These are phyloP conservation scores for Arthrobotrys conoides DNA, from an alignment of 2,329 filamentous ascomycete genomes.

Conservation along the genomic window DNA sequence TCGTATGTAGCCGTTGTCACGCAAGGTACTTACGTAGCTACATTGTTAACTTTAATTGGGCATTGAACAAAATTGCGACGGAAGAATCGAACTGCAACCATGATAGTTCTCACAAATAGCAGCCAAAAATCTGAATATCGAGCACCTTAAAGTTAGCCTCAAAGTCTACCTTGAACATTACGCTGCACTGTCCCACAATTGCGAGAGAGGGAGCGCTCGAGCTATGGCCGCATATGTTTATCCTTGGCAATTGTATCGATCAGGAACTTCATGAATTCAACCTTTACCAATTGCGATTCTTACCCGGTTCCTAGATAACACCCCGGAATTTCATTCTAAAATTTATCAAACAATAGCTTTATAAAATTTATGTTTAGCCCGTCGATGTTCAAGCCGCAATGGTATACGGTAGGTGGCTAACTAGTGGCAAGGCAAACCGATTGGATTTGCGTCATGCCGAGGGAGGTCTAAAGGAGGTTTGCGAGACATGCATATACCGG, in stretches of 20 bases:
- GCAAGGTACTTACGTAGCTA: too few relatives aligned
- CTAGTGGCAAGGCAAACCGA: too few relatives aligned
- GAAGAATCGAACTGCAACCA: too few relatives aligned
- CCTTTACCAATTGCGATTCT: background rate
- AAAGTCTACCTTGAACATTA: background rate
- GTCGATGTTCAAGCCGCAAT: background rate
- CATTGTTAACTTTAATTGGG: too few relatives aligned
- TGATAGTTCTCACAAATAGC: too few relatives aligned
- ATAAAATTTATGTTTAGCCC: too few relatives aligned
- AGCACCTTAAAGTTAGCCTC: background rate
- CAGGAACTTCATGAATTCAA: background rate
- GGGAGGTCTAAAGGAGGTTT: slow-evolving; percentile 4
- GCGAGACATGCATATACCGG: slow-evolving; percentile 41
- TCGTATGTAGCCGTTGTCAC: too few relatives aligned
- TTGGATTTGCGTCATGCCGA: slow-evolving; percentile 15
- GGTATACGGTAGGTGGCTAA: background rate
- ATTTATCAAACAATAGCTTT: background rate
- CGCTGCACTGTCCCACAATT: background rate
- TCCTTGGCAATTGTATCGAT: background rate
- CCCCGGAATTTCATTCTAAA: background rate
- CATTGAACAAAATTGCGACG: too few relatives aligned
- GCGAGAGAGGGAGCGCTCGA: background rate
- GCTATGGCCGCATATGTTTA: background rate
- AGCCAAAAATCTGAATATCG: too few relatives aligned
- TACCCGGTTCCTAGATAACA: too few relatives aligned